These are phyloP conservation scores for Pichia scutulata DNA, from an alignment of 805 yeast genomes.

Conservation along the genomic window DNA sequence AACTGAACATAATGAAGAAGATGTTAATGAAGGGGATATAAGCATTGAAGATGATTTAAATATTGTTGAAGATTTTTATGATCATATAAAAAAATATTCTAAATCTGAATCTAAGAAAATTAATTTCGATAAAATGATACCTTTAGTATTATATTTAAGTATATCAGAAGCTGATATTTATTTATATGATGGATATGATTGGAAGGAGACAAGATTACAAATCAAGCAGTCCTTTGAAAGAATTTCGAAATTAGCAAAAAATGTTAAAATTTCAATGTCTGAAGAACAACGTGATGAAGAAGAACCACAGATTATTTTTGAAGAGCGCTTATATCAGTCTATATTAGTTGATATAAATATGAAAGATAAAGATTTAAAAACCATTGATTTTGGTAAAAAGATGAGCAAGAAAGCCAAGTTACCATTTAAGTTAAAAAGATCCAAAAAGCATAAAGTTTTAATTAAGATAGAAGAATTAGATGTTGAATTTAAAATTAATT, in stretches of 20 bases:
- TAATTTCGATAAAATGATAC: conserved; percentile 14
- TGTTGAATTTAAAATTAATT: conserved; percentile 36
- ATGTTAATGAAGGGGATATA: conserved; percentile 7
- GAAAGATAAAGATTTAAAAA: not conserved
- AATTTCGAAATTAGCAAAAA: conserved; percentile 43
- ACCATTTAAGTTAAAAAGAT: conserved; percentile 56
- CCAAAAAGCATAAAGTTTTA: conserved; percentile 50
- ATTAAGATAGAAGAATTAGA: conserved; percentile 50
- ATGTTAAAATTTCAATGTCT: not conserved
- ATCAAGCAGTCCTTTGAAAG: conserved; percentile 58
- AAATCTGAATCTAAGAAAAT: not conserved
- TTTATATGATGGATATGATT: conserved; percentile 87
- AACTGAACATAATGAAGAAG: not conserved
- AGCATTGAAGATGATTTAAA: conserved; percentile 16
- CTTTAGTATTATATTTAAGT: conserved; percentile 27
- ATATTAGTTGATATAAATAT: conserved; percentile 35
- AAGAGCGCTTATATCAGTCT: conserved; percentile 69
- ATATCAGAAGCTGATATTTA: conserved; percentile 36
- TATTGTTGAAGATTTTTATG: conserved; percentile 26
- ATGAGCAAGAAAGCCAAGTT: conserved; percentile 24
- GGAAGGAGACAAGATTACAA: conserved; percentile 67
- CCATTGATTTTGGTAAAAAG: conserved; percentile 27
- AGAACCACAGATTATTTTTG: conserved; percentile 26
- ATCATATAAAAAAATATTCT: conserved; percentile 8
- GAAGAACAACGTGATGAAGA: not conserved